These are phyloP conservation scores for Geotrichum carabidarum DNA, from an alignment of 1,139 yeast genomes.

Conservation along the genomic window DNA sequence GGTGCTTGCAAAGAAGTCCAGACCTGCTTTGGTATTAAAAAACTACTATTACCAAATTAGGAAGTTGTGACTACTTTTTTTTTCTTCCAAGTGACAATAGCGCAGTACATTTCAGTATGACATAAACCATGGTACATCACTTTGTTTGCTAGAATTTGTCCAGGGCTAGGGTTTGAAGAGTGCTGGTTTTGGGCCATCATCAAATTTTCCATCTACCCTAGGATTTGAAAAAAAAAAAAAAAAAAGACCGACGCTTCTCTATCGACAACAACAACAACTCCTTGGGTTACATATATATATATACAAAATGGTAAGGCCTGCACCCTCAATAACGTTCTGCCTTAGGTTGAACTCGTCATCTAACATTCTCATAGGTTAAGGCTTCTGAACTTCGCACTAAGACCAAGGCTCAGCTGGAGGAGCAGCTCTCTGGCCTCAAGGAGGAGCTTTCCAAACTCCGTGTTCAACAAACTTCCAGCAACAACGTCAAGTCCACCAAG, in stretches of 20 bases:
- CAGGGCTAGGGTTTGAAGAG: not conserved
- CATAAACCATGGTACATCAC: not conserved
- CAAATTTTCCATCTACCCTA: conserved; percentile 1
- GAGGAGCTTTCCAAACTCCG: conserved; percentile 94
- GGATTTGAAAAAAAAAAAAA: not conserved
- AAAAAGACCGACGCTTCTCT: conserved; percentile 9
- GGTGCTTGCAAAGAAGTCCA: too few species aligned
- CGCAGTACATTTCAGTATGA: not conserved
- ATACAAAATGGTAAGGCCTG: conserved; percentile 10
- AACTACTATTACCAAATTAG: not conserved
- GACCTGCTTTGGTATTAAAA: not conserved
- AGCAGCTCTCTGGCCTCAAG: conserved; percentile 92
- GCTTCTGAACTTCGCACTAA: conserved; percentile 96
- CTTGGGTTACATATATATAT: conserved; percentile 4
- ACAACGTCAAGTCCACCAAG: conserved; percentile 53
- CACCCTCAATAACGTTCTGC: not conserved
- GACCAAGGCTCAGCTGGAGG: conserved; percentile 94
- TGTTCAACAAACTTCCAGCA: conserved; percentile 70
- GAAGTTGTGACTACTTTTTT: conserved; percentile 1
- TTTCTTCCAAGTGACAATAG: too few species aligned
- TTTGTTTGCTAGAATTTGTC: not conserved
- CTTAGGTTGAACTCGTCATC: not conserved
- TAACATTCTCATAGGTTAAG: conserved; percentile 45
- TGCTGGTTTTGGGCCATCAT: too few species aligned
- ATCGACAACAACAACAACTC: conserved; percentile 3